These are phyloP conservation scores for Ogataea populi-albae DNA, from an alignment of 805 yeast genomes.

Conservation along the genomic window DNA sequence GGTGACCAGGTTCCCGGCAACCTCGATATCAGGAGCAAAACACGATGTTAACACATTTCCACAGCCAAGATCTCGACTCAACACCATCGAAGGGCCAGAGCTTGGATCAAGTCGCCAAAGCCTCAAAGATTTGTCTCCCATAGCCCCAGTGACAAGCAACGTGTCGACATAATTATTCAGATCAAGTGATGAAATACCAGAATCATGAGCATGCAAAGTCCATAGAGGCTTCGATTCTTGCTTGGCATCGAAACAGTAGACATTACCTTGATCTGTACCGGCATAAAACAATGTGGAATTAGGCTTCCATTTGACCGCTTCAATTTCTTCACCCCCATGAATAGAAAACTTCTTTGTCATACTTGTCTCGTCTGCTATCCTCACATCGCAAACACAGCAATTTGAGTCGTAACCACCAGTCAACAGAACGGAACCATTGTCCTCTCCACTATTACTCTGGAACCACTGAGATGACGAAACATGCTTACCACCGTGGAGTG, in stretches of 20 bases:
- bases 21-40: slow-evolving; percentile 83
- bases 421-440: slow-evolving; percentile 64
- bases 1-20: slow-evolving; percentile 73
- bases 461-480: slow-evolving; percentile 92
- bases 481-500: slow-evolving; percentile 71
- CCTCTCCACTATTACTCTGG: slow-evolving; percentile 31
- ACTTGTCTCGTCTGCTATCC: slow-evolving; percentile 58
- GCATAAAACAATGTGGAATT: slow-evolving; percentile 59
- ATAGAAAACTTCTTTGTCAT: slow-evolving; percentile 67
- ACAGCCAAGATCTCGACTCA: slow-evolving; percentile 88
- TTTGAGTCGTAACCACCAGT: slow-evolving; percentile 94
- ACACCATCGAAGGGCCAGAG: slow-evolving; percentile 72
- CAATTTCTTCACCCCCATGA: slow-evolving; percentile 67
- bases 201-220: slow-evolving; percentile 96
- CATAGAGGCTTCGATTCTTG: slow-evolving; percentile 68
- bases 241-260: slow-evolving; percentile 86
- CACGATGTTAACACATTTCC: slow-evolving; percentile 84
- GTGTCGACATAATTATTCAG: slow-evolving; percentile 67
- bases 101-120: slow-evolving; percentile 68
- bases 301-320: slow-evolving; percentile 70
- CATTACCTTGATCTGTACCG: slow-evolving; percentile 88
- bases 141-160: slow-evolving; percentile 79
- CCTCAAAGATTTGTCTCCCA: slow-evolving; percentile 84
- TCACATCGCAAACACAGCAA: slow-evolving; percentile 79
- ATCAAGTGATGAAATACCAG: slow-evolving; percentile 82